Evolutionary conservation across 768 basidiomycete genomes (phyloP).

Genomic region (Saitozyma podzolica): DNA sequence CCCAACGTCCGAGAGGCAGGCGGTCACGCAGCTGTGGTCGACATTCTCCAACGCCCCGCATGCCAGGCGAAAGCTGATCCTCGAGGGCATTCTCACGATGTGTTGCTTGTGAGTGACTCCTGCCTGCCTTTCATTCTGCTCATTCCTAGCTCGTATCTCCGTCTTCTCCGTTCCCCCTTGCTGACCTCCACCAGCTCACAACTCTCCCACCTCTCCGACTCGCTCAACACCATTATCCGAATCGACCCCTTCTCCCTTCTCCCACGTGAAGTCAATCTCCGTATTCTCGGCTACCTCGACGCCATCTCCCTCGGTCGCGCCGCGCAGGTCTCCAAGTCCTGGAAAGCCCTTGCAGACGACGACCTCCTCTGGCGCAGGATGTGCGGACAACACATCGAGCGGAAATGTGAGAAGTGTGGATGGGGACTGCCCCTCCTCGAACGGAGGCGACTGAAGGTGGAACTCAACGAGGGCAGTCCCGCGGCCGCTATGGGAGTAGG

Average conservation of each 20-base stretch:
- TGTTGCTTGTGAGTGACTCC: conserved; percentile 70
- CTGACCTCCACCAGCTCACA: conserved; percentile 61
- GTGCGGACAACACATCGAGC: conserved; percentile 97
- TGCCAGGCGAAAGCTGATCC: conserved; percentile 84
- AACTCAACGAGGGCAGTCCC: conserved; percentile 42
- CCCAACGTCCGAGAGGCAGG: conserved; percentile 77
- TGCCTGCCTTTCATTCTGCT: background rate
- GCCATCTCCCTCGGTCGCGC: conserved; percentile 90
- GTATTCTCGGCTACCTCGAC: conserved; percentile 83
- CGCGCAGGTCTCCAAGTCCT: conserved; percentile 80
- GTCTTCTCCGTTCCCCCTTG: background rate
- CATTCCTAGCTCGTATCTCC: background rate
- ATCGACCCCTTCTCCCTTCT: conserved; percentile 90
- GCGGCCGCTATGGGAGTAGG: conserved; percentile 31
- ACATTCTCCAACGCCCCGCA: conserved; percentile 94
- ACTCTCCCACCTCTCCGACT: conserved; percentile 90
- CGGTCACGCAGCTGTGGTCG: conserved; percentile 91
- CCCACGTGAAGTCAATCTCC: conserved; percentile 84
- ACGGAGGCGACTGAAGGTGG: conserved; percentile 46
- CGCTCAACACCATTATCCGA: conserved; percentile 86
- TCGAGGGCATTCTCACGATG: conserved; percentile 96
- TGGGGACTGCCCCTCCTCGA: conserved; percentile 94
- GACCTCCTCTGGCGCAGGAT: conserved; percentile 93
- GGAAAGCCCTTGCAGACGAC: conserved; percentile 89
- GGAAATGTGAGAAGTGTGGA: conserved; percentile 93